phyloP scores from a whole-genome alignment of 2,329 filamentous ascomycete genomes.

The Exophiala xenobiotica region DNA sequence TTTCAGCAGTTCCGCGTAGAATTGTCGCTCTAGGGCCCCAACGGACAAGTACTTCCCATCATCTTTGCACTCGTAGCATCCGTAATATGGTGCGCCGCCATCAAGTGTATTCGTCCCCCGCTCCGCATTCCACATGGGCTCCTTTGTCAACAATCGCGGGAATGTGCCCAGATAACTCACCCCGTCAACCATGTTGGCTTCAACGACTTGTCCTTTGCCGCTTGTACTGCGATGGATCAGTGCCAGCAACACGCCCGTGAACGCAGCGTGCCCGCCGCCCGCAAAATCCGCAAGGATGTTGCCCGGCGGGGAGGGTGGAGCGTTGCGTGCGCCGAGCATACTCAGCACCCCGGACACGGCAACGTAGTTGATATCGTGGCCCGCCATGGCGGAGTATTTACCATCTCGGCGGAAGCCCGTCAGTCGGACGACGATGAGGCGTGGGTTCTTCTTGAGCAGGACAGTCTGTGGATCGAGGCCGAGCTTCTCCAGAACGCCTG shows the following conservation, averaged over 20 bases:
- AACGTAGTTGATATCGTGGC: conserved; percentile 96
- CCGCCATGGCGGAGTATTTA: conserved; percentile 81
- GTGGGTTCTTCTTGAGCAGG: conserved; percentile 66
- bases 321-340: conserved; percentile 66
- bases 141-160: conserved; percentile 66
- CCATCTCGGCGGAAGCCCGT: conserved; percentile 88
- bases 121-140: conserved; percentile 59
- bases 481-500: conserved; percentile 82
- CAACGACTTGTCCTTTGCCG: conserved; percentile 80
- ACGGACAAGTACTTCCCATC: conserved; percentile 73
- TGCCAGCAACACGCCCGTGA: conserved; percentile 79
- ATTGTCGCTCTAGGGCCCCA: conserved; percentile 86
- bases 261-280: conserved; percentile 78
- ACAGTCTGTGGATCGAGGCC: conserved; percentile 69
- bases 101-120: conserved; percentile 79
- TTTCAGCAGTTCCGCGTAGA: conserved; percentile 68
- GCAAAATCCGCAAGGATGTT: conserved; percentile 92
- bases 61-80: conserved; percentile 82
- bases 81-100: conserved; percentile 83
- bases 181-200: conserved; percentile 97
- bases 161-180: conserved; percentile 75
- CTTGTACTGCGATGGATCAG: conserved; percentile 58
- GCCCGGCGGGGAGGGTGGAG: conserved; percentile 71
- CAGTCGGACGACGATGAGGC: conserved; percentile 79
- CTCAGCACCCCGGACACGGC: conserved; percentile 78